Conservation (phyloP, 805 yeast species). For the Candida anglica region DNA sequence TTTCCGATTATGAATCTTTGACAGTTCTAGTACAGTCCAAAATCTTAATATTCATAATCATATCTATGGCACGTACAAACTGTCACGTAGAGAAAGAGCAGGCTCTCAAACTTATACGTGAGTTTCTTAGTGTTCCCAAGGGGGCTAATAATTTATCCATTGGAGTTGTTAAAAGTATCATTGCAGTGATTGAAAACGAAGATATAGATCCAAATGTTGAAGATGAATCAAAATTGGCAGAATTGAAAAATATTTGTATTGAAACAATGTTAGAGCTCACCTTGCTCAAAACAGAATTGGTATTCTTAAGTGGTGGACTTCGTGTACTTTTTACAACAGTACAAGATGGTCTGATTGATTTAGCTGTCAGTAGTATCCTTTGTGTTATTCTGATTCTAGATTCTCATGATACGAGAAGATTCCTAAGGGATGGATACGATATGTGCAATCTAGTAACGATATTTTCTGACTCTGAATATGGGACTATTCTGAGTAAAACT, state of each 20-base stretch:
- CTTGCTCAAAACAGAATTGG: constrained; percentile 34
- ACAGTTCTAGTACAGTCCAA: constrained; percentile 49
- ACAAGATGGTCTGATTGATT: constrained; percentile 28
- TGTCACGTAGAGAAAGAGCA: constrained; percentile 65
- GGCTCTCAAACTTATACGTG: constrained; percentile 68
- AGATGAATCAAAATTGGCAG: constrained; percentile 35
- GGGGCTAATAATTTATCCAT: constrained; percentile 53
- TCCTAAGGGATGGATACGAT: constrained; percentile 58
- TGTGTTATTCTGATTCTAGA: constrained; percentile 56
- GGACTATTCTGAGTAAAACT: background rate
- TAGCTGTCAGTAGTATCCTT: constrained; percentile 14
- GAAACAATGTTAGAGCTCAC: constrained; percentile 38
- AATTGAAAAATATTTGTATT: constrained; percentile 44
- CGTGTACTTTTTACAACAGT: constrained; percentile 38
- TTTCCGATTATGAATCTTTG: constrained; percentile 53
- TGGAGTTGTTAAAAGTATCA: constrained; percentile 65
- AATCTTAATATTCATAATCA: constrained; percentile 59
- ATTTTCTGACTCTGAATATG: constrained; percentile 49
- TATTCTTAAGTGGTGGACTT: constrained; percentile 55
- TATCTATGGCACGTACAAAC: constrained; percentile 59
- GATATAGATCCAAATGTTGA: constrained; percentile 8
- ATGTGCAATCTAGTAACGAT: constrained; percentile 60
- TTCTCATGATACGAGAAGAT: constrained; percentile 47
- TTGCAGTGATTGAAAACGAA: constrained; percentile 54
- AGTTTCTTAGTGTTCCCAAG: constrained; percentile 47